Percentiles rank a stretch among this genome's conserved stretches.
Evolutionary conservation across 176 grass and related monocot genomes (phyloP).

Genomic region (Tillandsia leiboldiana): DNA sequence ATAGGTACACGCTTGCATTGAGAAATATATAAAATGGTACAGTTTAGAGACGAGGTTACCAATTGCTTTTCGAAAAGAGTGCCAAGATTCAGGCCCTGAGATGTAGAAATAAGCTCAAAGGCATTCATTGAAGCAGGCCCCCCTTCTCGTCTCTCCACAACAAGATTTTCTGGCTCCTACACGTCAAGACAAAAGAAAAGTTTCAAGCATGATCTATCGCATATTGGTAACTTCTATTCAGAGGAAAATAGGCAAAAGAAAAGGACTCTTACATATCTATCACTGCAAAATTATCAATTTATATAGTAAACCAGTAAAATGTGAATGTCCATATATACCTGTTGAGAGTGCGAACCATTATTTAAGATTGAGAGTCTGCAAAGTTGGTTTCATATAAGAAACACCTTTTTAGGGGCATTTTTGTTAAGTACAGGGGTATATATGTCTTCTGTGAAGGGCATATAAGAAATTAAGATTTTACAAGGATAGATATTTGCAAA

Average conservation of each 20-base stretch:
- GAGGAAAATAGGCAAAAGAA: no score
- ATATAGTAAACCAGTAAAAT: no score
- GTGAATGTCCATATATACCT: no score
- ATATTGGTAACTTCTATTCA: conserved; percentile 19
- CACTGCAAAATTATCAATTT: no score
- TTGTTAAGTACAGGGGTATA: background rate
- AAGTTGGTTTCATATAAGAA: no score
- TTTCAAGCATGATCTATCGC: background rate
- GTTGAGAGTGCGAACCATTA: no score
- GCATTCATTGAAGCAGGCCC: conserved; percentile 76
- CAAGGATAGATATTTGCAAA: no score
- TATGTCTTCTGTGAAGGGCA: background rate
- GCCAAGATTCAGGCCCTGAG: conserved; percentile 92
- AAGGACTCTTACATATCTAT: no score
- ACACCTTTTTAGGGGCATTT: no score
- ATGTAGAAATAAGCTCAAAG: conserved; percentile 92
- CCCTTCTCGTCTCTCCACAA: conserved; percentile 79
- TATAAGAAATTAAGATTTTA: no score
- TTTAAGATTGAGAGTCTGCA: background rate
- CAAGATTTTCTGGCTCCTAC: conserved; percentile 62
- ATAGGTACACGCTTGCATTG: background rate
- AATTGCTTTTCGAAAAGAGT: conserved; percentile 89
- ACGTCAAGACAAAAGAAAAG: background rate
- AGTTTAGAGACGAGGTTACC: conserved; percentile 27
- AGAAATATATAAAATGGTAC: background rate